Base-by-base conservation (phyloP, 2,329 filamentous ascomycete genomes). In the Ceratocystis colombiana region DNA sequence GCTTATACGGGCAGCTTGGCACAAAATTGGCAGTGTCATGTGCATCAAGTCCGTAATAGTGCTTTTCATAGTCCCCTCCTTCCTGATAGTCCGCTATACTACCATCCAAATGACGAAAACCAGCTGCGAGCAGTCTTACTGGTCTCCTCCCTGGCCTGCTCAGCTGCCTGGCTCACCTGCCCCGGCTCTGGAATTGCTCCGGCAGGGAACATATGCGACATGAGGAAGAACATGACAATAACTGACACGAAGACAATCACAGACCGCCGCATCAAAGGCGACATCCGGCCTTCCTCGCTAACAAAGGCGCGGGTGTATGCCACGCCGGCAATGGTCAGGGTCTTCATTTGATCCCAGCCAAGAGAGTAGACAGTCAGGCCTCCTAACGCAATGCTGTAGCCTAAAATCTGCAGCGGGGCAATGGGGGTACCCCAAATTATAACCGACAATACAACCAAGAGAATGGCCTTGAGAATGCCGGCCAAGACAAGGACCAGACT, bases 401-500 rank as follows among this genome's bases (percentile, higher is more conserved):
- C 90, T 73, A 92, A 80, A 71, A 85, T 84, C 76, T 95, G 90
- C 66, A 90, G 80, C 28, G 77, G 73, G 22, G 85, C 81, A 72
- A 94, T 87, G 41, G 84, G 81, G 66, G 89, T 90, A 70, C 82
- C 79, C 86, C 89, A 94, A 74, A 93, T 86, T 72, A 89, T 75
- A 76, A 94, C 88, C 64, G 88, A 90, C 67, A 85, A 82, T 68
- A 82, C 79, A 70, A 95, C 89, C 66, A 95, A 85, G 67, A 95
- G 84, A 68, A 95, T 92, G 75, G 91, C 89, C 77, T 95, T 95
- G 72, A 94, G 83, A 70, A 95, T 90, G 74, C 90, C 89, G 68
- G 87, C 91, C 28, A 95, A 84, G 44, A 89, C 91, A 77, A 95
- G 88, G 71, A 92, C 89, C 64, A 95, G 83, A 66, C 88, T 88